Percentiles rank a stretch among this genome's conserved stretches.
phyloP scores from a whole-genome alignment of 495 filamentous ascomycete genomes.

The Daldinia childiae region DNA sequence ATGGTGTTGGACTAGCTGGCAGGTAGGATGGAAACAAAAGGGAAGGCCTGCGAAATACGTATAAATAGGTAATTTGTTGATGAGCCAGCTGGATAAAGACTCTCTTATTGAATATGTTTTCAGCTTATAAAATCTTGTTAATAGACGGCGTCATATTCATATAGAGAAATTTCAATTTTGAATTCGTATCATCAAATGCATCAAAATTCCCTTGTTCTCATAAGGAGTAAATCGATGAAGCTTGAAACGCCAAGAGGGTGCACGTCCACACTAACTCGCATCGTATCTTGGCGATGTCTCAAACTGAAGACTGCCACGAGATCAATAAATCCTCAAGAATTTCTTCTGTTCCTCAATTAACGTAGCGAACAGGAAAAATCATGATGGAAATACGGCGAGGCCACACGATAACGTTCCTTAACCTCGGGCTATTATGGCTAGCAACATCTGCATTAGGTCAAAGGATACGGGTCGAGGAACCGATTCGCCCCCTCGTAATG shows the following conservation, averaged over 20 bases:
- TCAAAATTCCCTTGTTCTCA: slow-evolving; percentile 5
- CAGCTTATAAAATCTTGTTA: slow-evolving; percentile 6
- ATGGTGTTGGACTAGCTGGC: not conserved
- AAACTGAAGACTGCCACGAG: slow-evolving; percentile 12
- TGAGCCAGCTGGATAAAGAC: slow-evolving; percentile 20
- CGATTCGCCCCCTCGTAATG: slow-evolving; percentile 16
- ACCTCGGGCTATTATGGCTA: slow-evolving; percentile 14
- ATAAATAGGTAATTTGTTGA: slow-evolving; percentile 8
- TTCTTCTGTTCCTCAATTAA: slow-evolving; percentile 12
- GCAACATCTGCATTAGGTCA: slow-evolving; percentile 18
- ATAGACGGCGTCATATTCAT: slow-evolving; percentile 13
- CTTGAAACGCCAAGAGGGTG: slow-evolving; percentile 41
- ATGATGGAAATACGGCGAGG: slow-evolving; percentile 23
- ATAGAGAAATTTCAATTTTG: slow-evolving; percentile 10
- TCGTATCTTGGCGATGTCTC: slow-evolving; percentile 38
- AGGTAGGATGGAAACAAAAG: slow-evolving; percentile 15
- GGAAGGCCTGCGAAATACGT: not conserved
- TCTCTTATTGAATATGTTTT: slow-evolving; percentile 17
- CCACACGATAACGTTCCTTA: slow-evolving; percentile 16
- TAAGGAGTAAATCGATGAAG: slow-evolving; percentile 9
- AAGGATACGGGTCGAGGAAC: slow-evolving; percentile 30
- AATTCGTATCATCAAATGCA: slow-evolving; percentile 6
- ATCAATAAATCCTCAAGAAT: slow-evolving; percentile 18
- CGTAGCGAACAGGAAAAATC: not conserved
- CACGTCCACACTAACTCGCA: slow-evolving; percentile 19